phyloP scores from a whole-genome alignment of 2,329 filamentous ascomycete species.

The Dothistroma pini region DNA sequence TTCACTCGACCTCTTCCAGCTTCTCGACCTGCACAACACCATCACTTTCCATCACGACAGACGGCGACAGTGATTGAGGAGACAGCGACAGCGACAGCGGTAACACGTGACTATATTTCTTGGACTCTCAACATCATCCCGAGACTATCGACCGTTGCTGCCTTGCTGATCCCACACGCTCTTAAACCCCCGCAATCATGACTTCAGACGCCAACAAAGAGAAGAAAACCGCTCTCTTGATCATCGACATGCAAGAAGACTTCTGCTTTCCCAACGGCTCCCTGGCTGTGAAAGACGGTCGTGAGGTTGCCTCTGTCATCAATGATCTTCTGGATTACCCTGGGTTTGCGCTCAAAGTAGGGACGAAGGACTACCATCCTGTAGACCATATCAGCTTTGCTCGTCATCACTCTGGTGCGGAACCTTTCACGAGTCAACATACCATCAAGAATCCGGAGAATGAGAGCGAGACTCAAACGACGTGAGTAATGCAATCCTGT shows the following conservation, averaged over 20 bases:
- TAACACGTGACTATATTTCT: background rate
- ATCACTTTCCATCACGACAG: background rate
- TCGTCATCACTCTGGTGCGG: slow-evolving; percentile 65
- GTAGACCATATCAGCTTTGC: slow-evolving; percentile 83
- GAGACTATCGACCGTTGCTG: background rate
- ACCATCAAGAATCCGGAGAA: slow-evolving; percentile 67
- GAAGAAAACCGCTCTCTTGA: slow-evolving; percentile 39
- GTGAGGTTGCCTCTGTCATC: slow-evolving; percentile 64
- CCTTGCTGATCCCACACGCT: background rate
- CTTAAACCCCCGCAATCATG: background rate
- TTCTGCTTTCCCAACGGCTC: slow-evolving; percentile 85
- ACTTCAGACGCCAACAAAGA: background rate
- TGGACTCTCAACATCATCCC: background rate
- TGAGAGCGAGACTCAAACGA: slow-evolving; percentile 56
- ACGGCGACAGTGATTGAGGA: background rate
- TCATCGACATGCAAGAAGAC: slow-evolving; percentile 65
- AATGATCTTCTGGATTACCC: slow-evolving; percentile 70
- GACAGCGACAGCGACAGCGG: background rate
- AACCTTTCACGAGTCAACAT: slow-evolving; percentile 63
- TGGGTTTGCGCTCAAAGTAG: slow-evolving; percentile 66
- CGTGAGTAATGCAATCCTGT: slow-evolving; percentile 42
- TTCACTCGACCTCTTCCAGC: background rate
- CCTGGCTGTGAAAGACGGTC: slow-evolving; percentile 74
- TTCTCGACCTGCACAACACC: background rate
- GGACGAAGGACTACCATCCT: slow-evolving; percentile 93